phyloP scores from a whole-genome alignment of 768 basidiomycete species.

The Kwoniella sp. region DNA sequence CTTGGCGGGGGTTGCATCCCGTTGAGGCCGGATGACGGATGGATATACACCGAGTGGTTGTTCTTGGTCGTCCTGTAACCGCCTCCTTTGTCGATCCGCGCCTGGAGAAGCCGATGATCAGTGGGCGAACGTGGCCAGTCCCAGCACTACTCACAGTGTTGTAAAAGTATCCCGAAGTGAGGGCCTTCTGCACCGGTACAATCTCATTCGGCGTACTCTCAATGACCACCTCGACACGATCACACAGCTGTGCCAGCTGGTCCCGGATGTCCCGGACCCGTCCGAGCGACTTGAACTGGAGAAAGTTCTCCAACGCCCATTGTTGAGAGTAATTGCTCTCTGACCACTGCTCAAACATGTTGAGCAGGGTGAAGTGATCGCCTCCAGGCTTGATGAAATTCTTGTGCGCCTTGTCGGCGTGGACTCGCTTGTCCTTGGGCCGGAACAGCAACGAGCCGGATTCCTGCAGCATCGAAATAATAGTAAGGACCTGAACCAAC shows the following conservation, averaged over 20 bases:
- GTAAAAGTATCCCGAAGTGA: conserved; percentile 93
- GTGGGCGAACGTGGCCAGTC: background rate
- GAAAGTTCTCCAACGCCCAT: conserved; percentile 56
- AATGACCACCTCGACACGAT: conserved; percentile 91
- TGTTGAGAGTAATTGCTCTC: conserved; percentile 96
- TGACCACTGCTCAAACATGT: conserved; percentile 99
- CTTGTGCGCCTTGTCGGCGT: conserved; percentile 95
- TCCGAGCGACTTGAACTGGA: conserved; percentile 90
- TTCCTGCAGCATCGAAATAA: conserved; percentile 95
- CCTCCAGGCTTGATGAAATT: conserved; percentile 94
- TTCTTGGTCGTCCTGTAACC: conserved; percentile 97
- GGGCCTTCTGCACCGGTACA: conserved; percentile 86
- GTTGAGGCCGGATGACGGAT: conserved; percentile 92
- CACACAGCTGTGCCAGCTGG: conserved; percentile 89
- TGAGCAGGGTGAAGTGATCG: conserved; percentile 94
- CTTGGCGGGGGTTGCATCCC: conserved; percentile 90
- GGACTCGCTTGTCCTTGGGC: conserved; percentile 95
- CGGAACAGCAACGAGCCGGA: conserved; percentile 92
- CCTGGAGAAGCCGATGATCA: conserved; percentile 54
- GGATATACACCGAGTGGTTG: conserved; percentile 91
- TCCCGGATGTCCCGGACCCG: conserved; percentile 89
- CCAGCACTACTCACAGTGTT: conserved; percentile 64
- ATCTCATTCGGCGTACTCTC: conserved; percentile 88
- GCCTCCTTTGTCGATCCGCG: conserved; percentile 87
- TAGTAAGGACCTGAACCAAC: conserved; percentile 71